These are phyloP conservation scores for Verticillium isaacii DNA, from an alignment of 2,329 filamentous ascomycete species.

Conservation along the genomic window DNA sequence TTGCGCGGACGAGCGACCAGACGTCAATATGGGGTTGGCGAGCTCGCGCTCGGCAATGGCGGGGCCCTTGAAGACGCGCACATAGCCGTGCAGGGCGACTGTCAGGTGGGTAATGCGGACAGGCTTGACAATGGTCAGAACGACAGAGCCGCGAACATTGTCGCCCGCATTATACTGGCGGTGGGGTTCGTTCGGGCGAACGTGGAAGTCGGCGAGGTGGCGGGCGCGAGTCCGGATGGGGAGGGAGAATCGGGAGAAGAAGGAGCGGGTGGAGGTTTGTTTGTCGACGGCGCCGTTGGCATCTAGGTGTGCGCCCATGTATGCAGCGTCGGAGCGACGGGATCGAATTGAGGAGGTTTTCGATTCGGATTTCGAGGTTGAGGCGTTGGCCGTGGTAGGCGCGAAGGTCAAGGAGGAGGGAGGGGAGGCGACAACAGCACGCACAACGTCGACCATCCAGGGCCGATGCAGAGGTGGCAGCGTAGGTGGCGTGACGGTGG, in stretches of 20 bases:
- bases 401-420: constrained; percentile 15
- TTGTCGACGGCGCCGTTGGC: constrained; percentile 32
- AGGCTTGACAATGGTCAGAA: constrained; percentile 69
- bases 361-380: constrained; percentile 21
- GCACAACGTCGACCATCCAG: constrained; percentile 1
- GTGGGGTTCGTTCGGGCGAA: constrained; percentile 72
- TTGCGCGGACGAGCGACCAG: constrained; percentile 33
- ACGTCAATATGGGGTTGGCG: constrained; percentile 31
- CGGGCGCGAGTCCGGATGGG: constrained; percentile 51
- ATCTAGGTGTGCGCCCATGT: constrained; percentile 39
- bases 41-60: constrained; percentile 47
- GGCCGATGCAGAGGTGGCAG: neutral
- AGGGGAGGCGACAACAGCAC: constrained; percentile 14
- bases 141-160: constrained; percentile 66
- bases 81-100: constrained; percentile 72
- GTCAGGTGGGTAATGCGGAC: constrained; percentile 76
- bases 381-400: constrained; percentile 13
- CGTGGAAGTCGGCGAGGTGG: constrained; percentile 72
- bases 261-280: constrained; percentile 34
- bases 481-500: neutral
- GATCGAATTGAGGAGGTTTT: neutral
- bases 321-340: constrained; percentile 23
- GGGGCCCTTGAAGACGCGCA: constrained; percentile 71
- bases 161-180: constrained; percentile 73
- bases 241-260: constrained; percentile 49